Evolutionary conservation across 1,139 yeast genomes (phyloP).

Genomic region (Scheffersomyces titani): DNA sequence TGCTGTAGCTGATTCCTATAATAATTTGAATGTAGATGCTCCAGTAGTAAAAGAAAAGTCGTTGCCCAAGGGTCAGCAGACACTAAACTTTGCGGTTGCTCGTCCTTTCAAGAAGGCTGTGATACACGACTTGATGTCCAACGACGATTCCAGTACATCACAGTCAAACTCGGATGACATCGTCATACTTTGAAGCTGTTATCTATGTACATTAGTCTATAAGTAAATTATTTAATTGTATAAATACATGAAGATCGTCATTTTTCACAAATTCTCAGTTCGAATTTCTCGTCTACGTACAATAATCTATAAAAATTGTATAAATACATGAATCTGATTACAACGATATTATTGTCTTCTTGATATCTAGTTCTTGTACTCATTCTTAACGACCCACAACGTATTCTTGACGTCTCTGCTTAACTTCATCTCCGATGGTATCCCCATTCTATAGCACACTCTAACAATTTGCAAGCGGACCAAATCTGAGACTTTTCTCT

Average conservation of each 20-base stretch:
- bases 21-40: constrained; percentile 2
- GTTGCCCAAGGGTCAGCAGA: constrained; percentile 42
- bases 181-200: neutral
- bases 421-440: constrained; percentile 18
- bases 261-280: neutral
- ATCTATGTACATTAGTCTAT: neutral
- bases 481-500: constrained; percentile 34
- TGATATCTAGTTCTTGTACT: constrained; percentile 3
- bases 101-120: constrained; percentile 34
- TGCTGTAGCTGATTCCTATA: neutral
- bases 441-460: constrained; percentile 26
- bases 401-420: constrained; percentile 32
- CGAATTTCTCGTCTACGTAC: neutral
- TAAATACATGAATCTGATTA: neutral
- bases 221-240: neutral
- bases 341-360: too few species aligned
- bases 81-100: constrained; percentile 20
- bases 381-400: constrained; percentile 29
- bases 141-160: constrained; percentile 13
- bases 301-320: neutral
- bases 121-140: constrained; percentile 34
- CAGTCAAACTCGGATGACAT: neutral
- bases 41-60: constrained; percentile 12
- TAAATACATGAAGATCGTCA: neutral
- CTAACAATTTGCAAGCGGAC: constrained; percentile 30